Conservation (phyloP, 164 flowering plant genomes). For the Nelumbo lutea region DNA sequence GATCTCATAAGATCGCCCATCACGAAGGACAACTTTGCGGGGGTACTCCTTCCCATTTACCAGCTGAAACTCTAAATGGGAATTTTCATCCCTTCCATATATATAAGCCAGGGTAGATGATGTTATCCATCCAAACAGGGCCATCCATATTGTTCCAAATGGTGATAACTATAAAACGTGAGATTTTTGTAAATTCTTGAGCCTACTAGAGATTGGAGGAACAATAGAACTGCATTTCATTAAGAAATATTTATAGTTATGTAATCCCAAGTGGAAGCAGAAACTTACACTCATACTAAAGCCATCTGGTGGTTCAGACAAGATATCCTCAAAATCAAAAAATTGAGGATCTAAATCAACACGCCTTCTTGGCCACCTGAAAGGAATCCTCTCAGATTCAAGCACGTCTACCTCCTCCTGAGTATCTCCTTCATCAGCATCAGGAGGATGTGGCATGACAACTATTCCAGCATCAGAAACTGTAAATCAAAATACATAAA, state of each 20-base stretch:
- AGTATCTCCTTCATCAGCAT: conserved; percentile 23
- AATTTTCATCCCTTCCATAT: conserved; percentile 71
- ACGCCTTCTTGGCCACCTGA: conserved; percentile 60
- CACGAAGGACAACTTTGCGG: conserved; percentile 41
- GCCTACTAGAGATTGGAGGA: no score
- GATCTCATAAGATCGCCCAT: conserved; percentile 82
- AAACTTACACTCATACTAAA: conserved; percentile 63
- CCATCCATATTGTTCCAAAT: conserved; percentile 83
- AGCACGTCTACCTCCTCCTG: conserved; percentile 22
- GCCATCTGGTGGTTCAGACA: conserved; percentile 84
- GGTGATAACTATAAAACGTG: conserved; percentile 53
- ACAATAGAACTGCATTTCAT: background rate
- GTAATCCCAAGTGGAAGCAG: background rate
- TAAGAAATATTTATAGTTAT: background rate
- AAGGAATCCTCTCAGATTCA: conserved; percentile 29
- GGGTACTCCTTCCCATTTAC: conserved; percentile 82
- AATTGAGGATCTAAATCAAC: conserved; percentile 37
- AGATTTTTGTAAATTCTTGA: background rate
- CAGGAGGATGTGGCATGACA: conserved; percentile 42
- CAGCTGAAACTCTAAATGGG: conserved; percentile 48
- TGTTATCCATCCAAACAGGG: conserved; percentile 82
- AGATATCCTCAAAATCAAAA: conserved; percentile 59
- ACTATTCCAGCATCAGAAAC: conserved; percentile 71
- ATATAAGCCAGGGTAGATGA: conserved; percentile 86
- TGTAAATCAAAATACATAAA: conserved; percentile 18